A percentile compares a stretch with the other conserved stretches of the same genome.
phyloP scores from a whole-genome alignment of 768 basidiomycete genomes.

The Heimioporus sp. region DNA sequence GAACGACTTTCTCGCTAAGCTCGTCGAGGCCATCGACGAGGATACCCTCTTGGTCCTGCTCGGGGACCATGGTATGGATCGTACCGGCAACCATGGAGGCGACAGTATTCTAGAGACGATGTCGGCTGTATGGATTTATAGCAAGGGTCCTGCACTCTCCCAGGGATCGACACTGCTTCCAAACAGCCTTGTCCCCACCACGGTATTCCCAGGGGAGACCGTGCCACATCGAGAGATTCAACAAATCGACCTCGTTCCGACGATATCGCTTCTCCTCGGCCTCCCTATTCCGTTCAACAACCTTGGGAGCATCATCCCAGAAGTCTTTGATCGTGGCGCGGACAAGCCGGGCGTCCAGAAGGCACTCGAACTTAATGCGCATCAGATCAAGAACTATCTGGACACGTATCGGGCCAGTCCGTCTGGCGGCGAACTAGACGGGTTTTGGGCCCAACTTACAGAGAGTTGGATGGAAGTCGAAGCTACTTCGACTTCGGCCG shows the following conservation, averaged over 20 bases:
- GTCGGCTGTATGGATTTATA: slow-evolving; percentile 89
- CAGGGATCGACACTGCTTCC: slow-evolving; percentile 38
- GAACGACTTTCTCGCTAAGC: slow-evolving; percentile 70
- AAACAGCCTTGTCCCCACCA: slow-evolving; percentile 49
- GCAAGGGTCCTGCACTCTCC: slow-evolving; percentile 61
- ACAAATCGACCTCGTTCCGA: slow-evolving; percentile 92
- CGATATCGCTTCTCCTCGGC: slow-evolving; percentile 85
- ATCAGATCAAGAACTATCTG: slow-evolving; percentile 76
- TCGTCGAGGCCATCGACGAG: slow-evolving; percentile 75
- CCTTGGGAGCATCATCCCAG: slow-evolving; percentile 88
- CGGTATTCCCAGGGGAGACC: slow-evolving; percentile 57
- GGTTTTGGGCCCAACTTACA: slow-evolving; percentile 54
- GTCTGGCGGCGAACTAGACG: slow-evolving; percentile 73
- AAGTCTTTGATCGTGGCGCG: slow-evolving; percentile 66
- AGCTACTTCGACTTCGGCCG: slow-evolving; percentile 26
- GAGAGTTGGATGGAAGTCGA: slow-evolving; percentile 42
- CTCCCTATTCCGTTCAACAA: slow-evolving; percentile 96
- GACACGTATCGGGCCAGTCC: slow-evolving; percentile 68
- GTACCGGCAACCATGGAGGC: slow-evolving; percentile 92
- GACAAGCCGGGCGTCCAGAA: slow-evolving; percentile 40
- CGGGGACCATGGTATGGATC: slow-evolving; percentile 98
- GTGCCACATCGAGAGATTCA: slow-evolving; percentile 65
- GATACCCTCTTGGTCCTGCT: slow-evolving; percentile 89
- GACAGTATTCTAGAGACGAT: slow-evolving; percentile 85
- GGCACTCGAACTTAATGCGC: slow-evolving; percentile 69